Conservation (phyloP, 2,329 filamentous ascomycete genomes). For the Aspergillus clavatus region DNA sequence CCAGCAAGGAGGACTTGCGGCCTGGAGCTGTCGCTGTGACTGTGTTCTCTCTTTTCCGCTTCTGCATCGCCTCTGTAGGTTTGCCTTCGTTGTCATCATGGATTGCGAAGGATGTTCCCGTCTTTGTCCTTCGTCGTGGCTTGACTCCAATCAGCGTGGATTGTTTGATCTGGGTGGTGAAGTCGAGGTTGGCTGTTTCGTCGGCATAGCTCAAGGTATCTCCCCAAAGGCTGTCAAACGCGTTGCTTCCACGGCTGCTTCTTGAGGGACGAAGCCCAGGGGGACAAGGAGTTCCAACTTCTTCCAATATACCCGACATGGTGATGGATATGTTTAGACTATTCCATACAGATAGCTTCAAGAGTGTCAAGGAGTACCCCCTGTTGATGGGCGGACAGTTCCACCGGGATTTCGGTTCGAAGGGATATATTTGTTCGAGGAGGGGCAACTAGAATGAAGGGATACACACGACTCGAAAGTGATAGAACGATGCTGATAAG, state of each 20-base stretch:
- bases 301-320: constrained; percentile 24
- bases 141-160: constrained; percentile 27
- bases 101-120: constrained; percentile 31
- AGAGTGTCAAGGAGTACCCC: neutral
- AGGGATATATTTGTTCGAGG: neutral
- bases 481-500: neutral
- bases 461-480: neutral
- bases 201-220: constrained; percentile 25
- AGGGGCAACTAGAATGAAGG: neutral
- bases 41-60: constrained; percentile 17
- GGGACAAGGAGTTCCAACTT: constrained; percentile 33
- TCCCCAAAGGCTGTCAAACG: constrained; percentile 23
- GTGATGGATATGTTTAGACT: neutral
- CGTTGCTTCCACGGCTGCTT: constrained; percentile 14
- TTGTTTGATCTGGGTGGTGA: constrained; percentile 36
- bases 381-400: neutral
- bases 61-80: constrained; percentile 6
- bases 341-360: neutral
- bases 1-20: constrained; percentile 33
- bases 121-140: constrained; percentile 26
- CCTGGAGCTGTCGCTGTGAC: constrained; percentile 8
- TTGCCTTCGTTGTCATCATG: constrained; percentile 33
- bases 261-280: constrained; percentile 20
- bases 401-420: no score
- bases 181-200: constrained; percentile 38